Evolutionary conservation across 176 grass and related monocot species (phyloP).

Genomic region (Hyparrhenia diplandra): DNA sequence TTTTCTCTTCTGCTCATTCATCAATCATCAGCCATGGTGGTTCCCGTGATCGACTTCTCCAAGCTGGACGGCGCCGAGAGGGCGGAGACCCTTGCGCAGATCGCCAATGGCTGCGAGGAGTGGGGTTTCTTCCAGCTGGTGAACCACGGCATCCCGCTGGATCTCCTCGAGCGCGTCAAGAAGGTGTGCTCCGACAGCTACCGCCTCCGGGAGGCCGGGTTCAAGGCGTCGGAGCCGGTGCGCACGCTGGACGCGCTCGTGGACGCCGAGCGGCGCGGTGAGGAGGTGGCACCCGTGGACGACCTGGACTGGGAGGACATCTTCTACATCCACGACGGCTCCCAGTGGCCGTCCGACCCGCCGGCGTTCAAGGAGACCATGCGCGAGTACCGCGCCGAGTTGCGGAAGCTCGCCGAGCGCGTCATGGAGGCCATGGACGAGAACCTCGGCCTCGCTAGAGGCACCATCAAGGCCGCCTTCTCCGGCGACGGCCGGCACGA

Average conservation of each 20-base stretch:
- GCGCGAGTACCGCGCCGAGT: slow-evolving; percentile 53
- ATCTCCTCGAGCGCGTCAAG: slow-evolving; percentile 53
- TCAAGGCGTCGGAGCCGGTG: slow-evolving; percentile 36
- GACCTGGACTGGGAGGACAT: slow-evolving; percentile 66
- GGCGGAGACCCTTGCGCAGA: slow-evolving; percentile 9
- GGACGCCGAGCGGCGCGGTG: slow-evolving; percentile 13
- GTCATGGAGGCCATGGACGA: slow-evolving; percentile 61
- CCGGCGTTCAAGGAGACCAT: slow-evolving; percentile 56
- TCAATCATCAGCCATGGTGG: slow-evolving; percentile 32
- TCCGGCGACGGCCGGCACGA: slow-evolving; percentile 15
- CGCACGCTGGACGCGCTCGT: slow-evolving; percentile 16
- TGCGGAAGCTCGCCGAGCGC: slow-evolving; percentile 30
- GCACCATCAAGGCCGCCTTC: slow-evolving; percentile 40
- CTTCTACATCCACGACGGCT: slow-evolving; percentile 49
- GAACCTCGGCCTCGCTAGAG: slow-evolving; percentile 43
- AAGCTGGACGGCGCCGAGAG: slow-evolving; percentile 42
- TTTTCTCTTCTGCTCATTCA: neutral
- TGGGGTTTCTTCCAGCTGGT: slow-evolving; percentile 61
- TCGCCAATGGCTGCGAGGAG: slow-evolving; percentile 45
- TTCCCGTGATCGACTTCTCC: slow-evolving; percentile 57
- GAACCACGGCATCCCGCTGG: slow-evolving; percentile 50
- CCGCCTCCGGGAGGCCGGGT: slow-evolving; percentile 41
- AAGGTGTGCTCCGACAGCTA: slow-evolving; percentile 50
- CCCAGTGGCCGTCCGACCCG: slow-evolving; percentile 48
- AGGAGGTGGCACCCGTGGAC: slow-evolving; percentile 29